These are phyloP conservation scores for grape (Vitis vinifera) DNA, from an alignment of 164 flowering plant species.

Conservation along the genomic window ASM3070453v1 NC_081808.1:4455001-4455500, in stretches of 20 bases:
- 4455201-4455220: constrained; percentile 40
- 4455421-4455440: background rate
- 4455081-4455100: constrained; percentile 40
- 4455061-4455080: constrained; percentile 17
- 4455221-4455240: constrained; percentile 63
- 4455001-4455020: constrained; percentile 54
- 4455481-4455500: background rate
- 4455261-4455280: constrained; percentile 35
- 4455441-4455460: constrained; percentile 18
- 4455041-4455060: constrained; percentile 45
- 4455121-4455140: constrained; percentile 54
- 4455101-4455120: constrained; percentile 66
- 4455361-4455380: constrained; percentile 22
- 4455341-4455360: constrained; percentile 32
- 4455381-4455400: constrained; percentile 11
- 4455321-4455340: constrained; percentile 29
- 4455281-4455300: constrained; percentile 43
- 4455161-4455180: constrained; percentile 26
- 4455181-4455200: constrained; percentile 66
- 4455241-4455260: constrained; percentile 40
- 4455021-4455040: constrained; percentile 60
- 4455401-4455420: constrained; percentile 2
- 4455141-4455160: constrained; percentile 57
- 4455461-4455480: constrained; percentile 12
- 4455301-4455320: constrained; percentile 40